A percentile compares a stretch with the other conserved stretches of the same genome.
phyloP scores from a whole-genome alignment of 495 filamentous ascomycete species.

The Staphylotrichum tortipilum region DNA sequence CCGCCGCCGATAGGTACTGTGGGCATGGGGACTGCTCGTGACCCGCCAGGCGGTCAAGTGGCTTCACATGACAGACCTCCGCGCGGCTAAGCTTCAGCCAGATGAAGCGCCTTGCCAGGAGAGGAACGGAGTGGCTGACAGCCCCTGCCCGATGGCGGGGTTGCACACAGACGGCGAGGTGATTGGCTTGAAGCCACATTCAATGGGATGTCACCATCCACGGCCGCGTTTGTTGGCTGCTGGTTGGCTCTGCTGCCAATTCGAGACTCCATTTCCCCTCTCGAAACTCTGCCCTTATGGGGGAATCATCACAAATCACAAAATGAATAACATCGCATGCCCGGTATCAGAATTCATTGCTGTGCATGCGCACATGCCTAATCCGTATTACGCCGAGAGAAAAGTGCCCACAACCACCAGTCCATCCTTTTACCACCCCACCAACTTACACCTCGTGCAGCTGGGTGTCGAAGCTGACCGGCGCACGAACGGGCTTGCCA shows the following conservation, averaged over 20 bases:
- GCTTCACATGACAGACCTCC: conserved; percentile 2
- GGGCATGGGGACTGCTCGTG: not conserved
- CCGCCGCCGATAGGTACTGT: no score
- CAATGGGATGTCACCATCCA: no score
- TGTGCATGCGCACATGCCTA: conserved; percentile 27
- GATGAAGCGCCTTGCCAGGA: not conserved
- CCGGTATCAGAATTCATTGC: conserved; percentile 33
- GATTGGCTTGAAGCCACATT: not conserved
- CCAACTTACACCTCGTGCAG: conserved; percentile 33
- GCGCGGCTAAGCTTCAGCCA: not conserved
- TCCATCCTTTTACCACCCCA: conserved; percentile 9
- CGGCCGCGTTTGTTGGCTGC: no score
- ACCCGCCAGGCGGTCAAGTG: not conserved
- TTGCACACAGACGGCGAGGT: no score
- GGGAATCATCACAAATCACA: no score
- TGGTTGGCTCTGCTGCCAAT: not conserved
- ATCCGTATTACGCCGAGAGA: conserved; percentile 32
- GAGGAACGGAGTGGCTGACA: not conserved
- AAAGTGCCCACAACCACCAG: conserved; percentile 25
- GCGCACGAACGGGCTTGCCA: conserved; percentile 31
- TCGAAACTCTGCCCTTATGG: conserved; percentile 4
- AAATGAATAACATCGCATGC: conserved; percentile 10
- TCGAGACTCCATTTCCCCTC: conserved; percentile 5
- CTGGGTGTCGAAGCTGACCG: conserved; percentile 30
- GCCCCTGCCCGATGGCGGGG: no score